Evolutionary conservation across 2,329 filamentous ascomycete species (phyloP).

Genomic region (Lachnellula occidentalis): DNA sequence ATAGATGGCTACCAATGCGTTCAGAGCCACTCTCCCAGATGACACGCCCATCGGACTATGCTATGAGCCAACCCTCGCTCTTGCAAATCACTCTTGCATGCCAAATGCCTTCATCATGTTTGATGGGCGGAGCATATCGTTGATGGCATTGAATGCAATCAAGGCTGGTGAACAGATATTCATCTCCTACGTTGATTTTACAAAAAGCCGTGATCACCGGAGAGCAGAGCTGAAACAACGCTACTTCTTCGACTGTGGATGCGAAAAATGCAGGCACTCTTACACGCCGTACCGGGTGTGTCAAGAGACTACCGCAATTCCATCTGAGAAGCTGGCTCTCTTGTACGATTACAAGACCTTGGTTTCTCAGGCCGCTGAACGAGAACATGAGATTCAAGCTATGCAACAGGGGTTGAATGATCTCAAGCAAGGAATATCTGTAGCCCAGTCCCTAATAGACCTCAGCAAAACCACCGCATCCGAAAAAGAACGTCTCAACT

Average conservation of each 20-base stretch:
- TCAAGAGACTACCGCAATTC: neutral
- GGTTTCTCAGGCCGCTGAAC: neutral
- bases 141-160: slow-evolving; percentile 47
- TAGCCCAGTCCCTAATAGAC: neutral
- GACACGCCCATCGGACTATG: slow-evolving; percentile 49
- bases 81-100: slow-evolving; percentile 58
- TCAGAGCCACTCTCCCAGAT: slow-evolving; percentile 50
- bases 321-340: slow-evolving; percentile 2
- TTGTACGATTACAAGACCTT: neutral
- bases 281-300: slow-evolving; percentile 16
- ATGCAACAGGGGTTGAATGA: neutral
- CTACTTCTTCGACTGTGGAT: slow-evolving; percentile 27
- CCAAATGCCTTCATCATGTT: slow-evolving; percentile 57
- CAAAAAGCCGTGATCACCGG: slow-evolving; percentile 5
- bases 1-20: slow-evolving; percentile 57
- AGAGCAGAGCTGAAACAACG: slow-evolving; percentile 14
- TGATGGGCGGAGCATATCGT: slow-evolving; percentile 42
- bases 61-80: slow-evolving; percentile 43
- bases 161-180: slow-evolving; percentile 49
- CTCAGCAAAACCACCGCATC: neutral
- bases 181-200: slow-evolving; percentile 56
- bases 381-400: neutral
- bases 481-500: neutral
- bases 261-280: slow-evolving; percentile 18
- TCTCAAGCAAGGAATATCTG: neutral